Evolutionary conservation across 2,329 filamentous ascomycete species (phyloP), one percentile per base, ranked within the genome.

Genomic region (Nigrospora sphaerica): DNA sequence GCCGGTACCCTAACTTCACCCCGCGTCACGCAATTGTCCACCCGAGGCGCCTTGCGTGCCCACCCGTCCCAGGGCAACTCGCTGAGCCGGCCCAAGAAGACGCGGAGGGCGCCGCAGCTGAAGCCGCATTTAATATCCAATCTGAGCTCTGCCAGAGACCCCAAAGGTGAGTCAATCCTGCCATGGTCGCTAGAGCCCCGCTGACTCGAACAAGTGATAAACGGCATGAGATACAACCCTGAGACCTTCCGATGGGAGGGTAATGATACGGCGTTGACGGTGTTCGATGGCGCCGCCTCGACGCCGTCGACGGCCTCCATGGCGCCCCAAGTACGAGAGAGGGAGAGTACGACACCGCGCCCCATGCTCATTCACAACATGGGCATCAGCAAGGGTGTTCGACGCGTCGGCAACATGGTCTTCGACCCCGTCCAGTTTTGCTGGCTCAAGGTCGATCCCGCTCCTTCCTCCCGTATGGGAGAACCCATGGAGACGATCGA

Each of bases 381-480:
- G 54, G 87, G 86, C 46, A 78, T 83, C 5, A 83, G 85, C 50
- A 88, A 92, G 59, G 91, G 89, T 51, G 86, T 95, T 13, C 91
- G 96, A 66, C 86, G 96, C 33, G 90, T 96, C 48, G 88, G 90
- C n/a, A 89, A 90, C 55, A 98, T 98, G 93, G 86, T 97, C 11
- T 98, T 97, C 63, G 93, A 98, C 61, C 93, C 93, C 4, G 85
- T 89, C 52, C 88, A 88, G 57, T 97, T 98, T 92, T 95, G 90
- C 64, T 98, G 93, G 93, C 77, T 97, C 47, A 96, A 95, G 65
- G 73, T 93, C 51, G 72, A 75, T 40, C 65, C 71, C 31, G 63
- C 64, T n/a, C 71, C 71, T 43, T 58, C 66, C 37, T 72, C 72
- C 2, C 73, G 79, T 16, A 63, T 67, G 11, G 70, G 72, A 38